A percentile compares a stretch with the other conserved stretches of the same genome.
Conservation (phyloP, 2,329 filamentous ascomycete genomes). For the Fusarium palustre region DNA sequence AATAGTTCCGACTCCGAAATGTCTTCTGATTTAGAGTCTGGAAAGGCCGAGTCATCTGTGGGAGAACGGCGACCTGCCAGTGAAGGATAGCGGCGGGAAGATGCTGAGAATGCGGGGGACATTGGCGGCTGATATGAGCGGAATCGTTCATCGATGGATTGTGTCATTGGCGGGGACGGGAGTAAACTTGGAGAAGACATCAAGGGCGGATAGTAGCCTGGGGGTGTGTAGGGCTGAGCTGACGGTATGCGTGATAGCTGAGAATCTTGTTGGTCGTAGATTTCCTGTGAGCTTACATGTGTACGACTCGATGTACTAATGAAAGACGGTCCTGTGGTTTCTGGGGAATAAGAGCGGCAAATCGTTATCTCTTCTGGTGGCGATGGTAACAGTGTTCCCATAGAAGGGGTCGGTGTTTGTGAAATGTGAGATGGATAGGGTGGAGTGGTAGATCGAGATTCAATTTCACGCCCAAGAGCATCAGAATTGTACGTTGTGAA, state of each 20-base stretch:
- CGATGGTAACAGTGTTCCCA: conserved; percentile 24
- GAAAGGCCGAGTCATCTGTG: background rate
- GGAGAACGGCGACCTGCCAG: background rate
- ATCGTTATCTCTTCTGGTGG: conserved; percentile 21
- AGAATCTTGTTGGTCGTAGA: conserved; percentile 11
- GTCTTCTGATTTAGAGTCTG: conserved; percentile 9
- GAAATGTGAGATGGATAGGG: conserved; percentile 29
- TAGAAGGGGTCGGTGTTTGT: conserved; percentile 25
- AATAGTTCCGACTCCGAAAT: conserved; percentile 50
- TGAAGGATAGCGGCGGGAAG: conserved; percentile 1
- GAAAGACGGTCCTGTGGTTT: conserved; percentile 1
- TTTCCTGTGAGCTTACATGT: conserved; percentile 11
- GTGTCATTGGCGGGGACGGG: conserved; percentile 42
- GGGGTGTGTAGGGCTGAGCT: conserved; percentile 40
- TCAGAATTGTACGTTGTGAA: conserved; percentile 42
- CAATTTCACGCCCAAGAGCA: conserved; percentile 22
- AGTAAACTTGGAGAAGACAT: conserved; percentile 36
- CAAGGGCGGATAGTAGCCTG: conserved; percentile 27
- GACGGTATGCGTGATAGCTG: conserved; percentile 38
- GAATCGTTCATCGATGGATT: conserved; percentile 25
- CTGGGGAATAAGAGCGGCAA: conserved; percentile 3
- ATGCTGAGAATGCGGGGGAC: conserved; percentile 16
- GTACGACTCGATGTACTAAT: background rate
- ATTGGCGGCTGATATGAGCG: conserved; percentile 13
- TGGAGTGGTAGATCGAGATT: conserved; percentile 15